Evolutionary conservation across 495 filamentous ascomycete species (phyloP).

Genomic region (Halenospora varia): DNA sequence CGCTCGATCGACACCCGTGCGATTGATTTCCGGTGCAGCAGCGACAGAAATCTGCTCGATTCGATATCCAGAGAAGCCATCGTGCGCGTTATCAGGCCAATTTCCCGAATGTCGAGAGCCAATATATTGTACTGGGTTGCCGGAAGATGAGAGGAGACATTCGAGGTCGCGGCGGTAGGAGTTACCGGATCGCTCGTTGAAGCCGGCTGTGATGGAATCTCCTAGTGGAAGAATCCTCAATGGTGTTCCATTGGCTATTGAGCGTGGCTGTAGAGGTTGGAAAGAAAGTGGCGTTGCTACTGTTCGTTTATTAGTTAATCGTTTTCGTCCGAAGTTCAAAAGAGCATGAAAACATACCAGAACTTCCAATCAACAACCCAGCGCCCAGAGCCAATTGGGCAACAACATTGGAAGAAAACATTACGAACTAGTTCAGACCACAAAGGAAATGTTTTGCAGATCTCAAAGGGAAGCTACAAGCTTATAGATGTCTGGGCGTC

Average conservation of each 20-base stretch:
- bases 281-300: too few relatives aligned
- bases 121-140: slow-evolving; percentile 27
- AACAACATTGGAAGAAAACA: too few relatives aligned
- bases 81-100: neutral
- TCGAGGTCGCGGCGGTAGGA: slow-evolving; percentile 41
- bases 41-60: slow-evolving; percentile 26
- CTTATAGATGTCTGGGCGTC: too few relatives aligned
- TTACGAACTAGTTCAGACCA: too few relatives aligned
- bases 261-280: too few relatives aligned
- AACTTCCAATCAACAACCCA: too few relatives aligned
- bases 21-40: slow-evolving; percentile 23
- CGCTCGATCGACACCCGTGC: slow-evolving; percentile 25
- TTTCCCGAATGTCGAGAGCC: neutral
- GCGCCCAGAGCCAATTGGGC: too few relatives aligned
- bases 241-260: neutral
- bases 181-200: neutral
- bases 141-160: slow-evolving; percentile 26
- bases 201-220: neutral
- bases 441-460: too few relatives aligned
- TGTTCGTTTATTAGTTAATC: too few relatives aligned
- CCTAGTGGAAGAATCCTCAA: neutral
- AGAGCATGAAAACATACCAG: too few relatives aligned
- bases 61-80: slow-evolving; percentile 13
- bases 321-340: too few relatives aligned
- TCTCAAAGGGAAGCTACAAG: too few relatives aligned